Evolutionary conservation across 192 early-diverging fungal genomes (phyloP).

Genomic region (Glomus cerebriforme): DNA sequence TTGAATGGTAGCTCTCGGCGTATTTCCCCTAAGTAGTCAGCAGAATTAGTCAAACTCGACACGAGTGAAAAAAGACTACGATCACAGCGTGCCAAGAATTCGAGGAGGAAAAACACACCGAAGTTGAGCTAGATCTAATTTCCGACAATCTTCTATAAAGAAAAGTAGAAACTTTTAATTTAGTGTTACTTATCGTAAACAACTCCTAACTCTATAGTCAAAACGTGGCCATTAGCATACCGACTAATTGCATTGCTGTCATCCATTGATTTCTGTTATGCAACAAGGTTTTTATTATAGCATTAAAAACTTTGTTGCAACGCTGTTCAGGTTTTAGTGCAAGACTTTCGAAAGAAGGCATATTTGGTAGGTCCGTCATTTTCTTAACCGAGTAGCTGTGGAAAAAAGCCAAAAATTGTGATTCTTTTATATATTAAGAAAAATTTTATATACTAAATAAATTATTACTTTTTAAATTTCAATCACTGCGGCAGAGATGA

Average conservation of each 20-base stretch:
- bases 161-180: neutral
- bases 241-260: conserved; percentile 22
- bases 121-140: neutral
- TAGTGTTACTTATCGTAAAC: neutral
- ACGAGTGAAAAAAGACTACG: neutral
- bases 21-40: conserved; percentile 44
- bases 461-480: too few relatives aligned
- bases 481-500: too few relatives aligned
- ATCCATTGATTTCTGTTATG: conserved; percentile 15
- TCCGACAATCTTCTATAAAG: neutral
- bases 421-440: neutral
- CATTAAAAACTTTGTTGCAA: conserved; percentile 4
- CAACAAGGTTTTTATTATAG: conserved; percentile 11
- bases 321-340: conserved; percentile 12
- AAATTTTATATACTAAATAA: too few relatives aligned
- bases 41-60: conserved; percentile 21
- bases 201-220: neutral
- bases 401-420: neutral
- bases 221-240: neutral
- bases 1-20: conserved; percentile 52
- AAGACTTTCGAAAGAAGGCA: conserved; percentile 20
- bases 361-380: neutral
- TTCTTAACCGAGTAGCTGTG: neutral
- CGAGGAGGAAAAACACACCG: conserved; percentile 2
- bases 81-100: conserved; percentile 13